Evolutionary conservation across 1,139 yeast genomes (phyloP).

Genomic region (Blastobotrys proliferans): DNA sequence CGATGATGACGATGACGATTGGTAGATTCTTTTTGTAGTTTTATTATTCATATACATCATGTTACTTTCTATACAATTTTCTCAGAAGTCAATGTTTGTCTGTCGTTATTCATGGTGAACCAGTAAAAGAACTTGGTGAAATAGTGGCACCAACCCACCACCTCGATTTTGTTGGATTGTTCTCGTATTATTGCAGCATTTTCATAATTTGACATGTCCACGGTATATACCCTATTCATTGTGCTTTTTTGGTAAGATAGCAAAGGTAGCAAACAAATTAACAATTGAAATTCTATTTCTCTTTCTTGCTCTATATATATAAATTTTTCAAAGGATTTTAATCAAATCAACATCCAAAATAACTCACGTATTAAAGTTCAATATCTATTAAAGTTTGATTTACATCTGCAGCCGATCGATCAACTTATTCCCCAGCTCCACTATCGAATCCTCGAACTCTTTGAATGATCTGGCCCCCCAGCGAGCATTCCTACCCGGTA

Average conservation of each 20-base stretch:
- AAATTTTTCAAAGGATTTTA: no score
- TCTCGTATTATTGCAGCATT: neutral
- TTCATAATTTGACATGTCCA: no score
- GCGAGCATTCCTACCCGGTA: conserved; percentile 23
- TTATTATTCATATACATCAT: conserved; percentile 2
- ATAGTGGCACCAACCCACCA: neutral
- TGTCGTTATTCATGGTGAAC: no score
- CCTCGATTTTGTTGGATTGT: neutral
- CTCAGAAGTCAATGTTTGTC: neutral
- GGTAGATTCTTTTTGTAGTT: conserved; percentile 27
- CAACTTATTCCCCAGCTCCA: conserved; percentile 10
- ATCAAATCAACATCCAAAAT: no score
- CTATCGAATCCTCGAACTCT: conserved; percentile 15
- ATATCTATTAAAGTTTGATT: no score
- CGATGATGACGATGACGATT: conserved; percentile 54
- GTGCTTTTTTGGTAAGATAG: neutral
- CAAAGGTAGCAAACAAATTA: neutral
- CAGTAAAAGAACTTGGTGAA: no score
- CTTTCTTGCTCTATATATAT: neutral
- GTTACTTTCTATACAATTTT: conserved; percentile 5
- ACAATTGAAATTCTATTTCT: neutral
- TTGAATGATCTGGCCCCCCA: conserved; percentile 13
- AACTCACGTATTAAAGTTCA: no score
- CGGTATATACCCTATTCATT: no score
- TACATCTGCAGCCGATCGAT: conserved; percentile 21